Conservation (phyloP, 1,139 yeast species). For the Wickerhamomyces sp. region DNA sequence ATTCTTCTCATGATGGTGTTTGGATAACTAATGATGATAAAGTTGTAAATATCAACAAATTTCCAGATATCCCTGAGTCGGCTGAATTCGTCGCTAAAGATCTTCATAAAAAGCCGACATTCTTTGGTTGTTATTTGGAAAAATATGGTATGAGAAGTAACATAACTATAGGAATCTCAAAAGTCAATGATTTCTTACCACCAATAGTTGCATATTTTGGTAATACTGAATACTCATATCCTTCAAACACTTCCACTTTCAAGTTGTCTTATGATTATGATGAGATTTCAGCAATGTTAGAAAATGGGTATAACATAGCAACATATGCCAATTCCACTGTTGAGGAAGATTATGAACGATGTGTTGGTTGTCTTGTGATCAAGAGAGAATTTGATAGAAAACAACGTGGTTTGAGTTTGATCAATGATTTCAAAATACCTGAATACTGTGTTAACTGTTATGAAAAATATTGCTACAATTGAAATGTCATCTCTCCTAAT, state of each 20-base stretch:
- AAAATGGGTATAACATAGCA: conserved; percentile 49
- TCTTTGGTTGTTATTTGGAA: conserved; percentile 51
- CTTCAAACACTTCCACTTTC: conserved; percentile 57
- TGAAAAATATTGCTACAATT: conserved; percentile 33
- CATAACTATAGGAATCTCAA: conserved; percentile 1
- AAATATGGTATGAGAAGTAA: conserved; percentile 15
- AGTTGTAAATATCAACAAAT: conserved; percentile 16
- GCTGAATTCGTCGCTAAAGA: conserved; percentile 27
- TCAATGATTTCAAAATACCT: conserved; percentile 24
- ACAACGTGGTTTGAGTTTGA: conserved; percentile 19
- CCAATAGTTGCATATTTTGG: conserved; percentile 53
- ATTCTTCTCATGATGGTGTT: conserved; percentile 18
- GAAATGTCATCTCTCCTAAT: no score
- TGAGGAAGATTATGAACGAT: conserved; percentile 37
- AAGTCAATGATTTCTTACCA: conserved; percentile 30
- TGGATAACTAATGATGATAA: conserved; percentile 14
- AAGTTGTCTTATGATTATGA: conserved; percentile 41
- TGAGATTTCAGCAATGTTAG: conserved; percentile 41
- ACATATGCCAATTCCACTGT: conserved; percentile 37
- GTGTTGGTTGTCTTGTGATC: conserved; percentile 56
- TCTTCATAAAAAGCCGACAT: conserved; percentile 37
- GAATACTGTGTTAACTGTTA: conserved; percentile 33
- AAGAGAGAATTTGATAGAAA: conserved; percentile 49
- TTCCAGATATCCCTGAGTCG: conserved; percentile 26
- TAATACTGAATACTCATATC: conserved; percentile 36